These are phyloP conservation scores for Fusarium odoratissimum DNA, from an alignment of 2,329 filamentous ascomycete genomes.

Conservation along the genomic window DNA sequence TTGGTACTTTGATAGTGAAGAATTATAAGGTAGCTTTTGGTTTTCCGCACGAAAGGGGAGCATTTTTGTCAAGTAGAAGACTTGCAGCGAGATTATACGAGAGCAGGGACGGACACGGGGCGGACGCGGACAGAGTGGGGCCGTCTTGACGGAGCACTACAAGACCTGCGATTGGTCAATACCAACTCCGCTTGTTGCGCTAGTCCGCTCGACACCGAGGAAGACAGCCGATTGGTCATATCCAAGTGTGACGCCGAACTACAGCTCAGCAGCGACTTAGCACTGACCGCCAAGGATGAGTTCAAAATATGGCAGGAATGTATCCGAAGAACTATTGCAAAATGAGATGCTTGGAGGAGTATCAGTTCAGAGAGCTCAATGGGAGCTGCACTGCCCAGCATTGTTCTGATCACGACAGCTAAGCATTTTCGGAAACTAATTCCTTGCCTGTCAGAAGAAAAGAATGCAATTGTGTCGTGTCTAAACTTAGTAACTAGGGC, in stretches of 20 bases:
- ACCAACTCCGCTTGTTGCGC: accelerated
- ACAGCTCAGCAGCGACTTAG: too few species aligned
- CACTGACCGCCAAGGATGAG: not conserved
- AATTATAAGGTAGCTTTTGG: accelerated
- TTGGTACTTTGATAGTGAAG: accelerated
- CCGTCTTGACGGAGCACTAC: accelerated
- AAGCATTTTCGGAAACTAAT: not conserved
- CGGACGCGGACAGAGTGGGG: not conserved
- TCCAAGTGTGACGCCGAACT: too few species aligned
- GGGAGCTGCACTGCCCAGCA: not conserved
- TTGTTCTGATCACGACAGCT: not conserved
- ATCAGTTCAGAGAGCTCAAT: not conserved
- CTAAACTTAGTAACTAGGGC: not conserved
- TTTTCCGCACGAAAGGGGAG: not conserved
- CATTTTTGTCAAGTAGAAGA: not conserved
- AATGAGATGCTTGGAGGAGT: not conserved
- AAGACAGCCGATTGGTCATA: not conserved
- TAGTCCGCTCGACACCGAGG: not conserved
- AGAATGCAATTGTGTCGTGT: not conserved
- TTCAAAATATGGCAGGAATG: not conserved
- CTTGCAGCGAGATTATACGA: not conserved
- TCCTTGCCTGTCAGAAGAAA: too few species aligned
- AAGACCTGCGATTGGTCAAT: accelerated
- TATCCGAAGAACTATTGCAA: not conserved
- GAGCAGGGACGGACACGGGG: not conserved